Base-by-base conservation (phyloP, 1,284 basidiomycete species). In the Boletus calvinii region DNA sequence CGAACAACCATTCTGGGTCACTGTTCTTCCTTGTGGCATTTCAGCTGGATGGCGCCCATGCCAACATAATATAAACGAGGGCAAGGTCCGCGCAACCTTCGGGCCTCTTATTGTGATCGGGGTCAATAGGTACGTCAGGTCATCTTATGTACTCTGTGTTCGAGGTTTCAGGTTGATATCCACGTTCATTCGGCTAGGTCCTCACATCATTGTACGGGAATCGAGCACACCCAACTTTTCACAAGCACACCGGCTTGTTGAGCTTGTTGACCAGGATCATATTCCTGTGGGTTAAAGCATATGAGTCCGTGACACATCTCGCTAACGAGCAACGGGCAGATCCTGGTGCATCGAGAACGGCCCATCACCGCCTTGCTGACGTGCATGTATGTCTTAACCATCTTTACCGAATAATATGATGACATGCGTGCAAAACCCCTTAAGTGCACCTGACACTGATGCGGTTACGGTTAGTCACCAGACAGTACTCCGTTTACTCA, bases 1-100 rank as follows among this genome's bases (percentile, higher is more conserved):
- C 85, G 84, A 72, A 65, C 24, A 74, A 63, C 26, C 84, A 84
- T 56, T 54, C 65, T 2, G 79, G 80, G 9, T 71, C 87, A 0
- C 70, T 85, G 3, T 84, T 87, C 68, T 84, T 86, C 69, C 13
- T 7, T 15, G 15, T 26, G 4, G 26, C 26, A 6, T 8, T 6
- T 4, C 26, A 26, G 26, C 7, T 8, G 7, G 26, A 26, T 26
- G 26, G 3, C 26, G 26, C 26, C 26, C 5, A 6, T 26, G 26
- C 7, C 3, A 26, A 6, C 22, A 22, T 26, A 1, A 26, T 26
- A 26, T 26, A 3, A 32, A 32, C 31, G 32, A 11, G 7, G 7
- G 3, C 13, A 30, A 34, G 4, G 18, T 34, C 31, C 4, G 30
- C 20, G 34, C 42, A 32, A 34, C 42, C 13, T 31, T 44, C 10